These are phyloP conservation scores for Lobosporangium transversale DNA, from an alignment of 192 early-diverging fungal species.

Conservation along the genomic window DNA sequence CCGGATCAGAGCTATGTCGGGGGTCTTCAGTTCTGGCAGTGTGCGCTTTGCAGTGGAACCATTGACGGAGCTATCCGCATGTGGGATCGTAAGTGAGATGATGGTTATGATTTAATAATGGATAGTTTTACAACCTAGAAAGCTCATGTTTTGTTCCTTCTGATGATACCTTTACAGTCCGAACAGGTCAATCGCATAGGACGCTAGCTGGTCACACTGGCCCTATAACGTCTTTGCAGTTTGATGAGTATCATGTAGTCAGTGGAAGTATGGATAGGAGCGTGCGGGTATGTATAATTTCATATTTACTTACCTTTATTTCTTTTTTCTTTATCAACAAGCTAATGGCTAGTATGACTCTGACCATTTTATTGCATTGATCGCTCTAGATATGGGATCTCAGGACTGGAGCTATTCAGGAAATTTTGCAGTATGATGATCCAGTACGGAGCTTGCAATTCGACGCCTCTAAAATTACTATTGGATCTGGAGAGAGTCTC, in stretches of 20 bases:
- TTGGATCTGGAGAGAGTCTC: slow-evolving; percentile 59
- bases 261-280: slow-evolving; percentile 78
- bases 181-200: slow-evolving; percentile 78
- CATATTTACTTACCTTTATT: background rate
- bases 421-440: slow-evolving; percentile 63
- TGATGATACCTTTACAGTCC: slow-evolving; percentile 55
- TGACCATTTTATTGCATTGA: background rate
- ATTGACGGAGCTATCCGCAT: slow-evolving; percentile 78
- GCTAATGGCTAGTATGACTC: background rate
- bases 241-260: slow-evolving; percentile 76
- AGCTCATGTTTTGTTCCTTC: too few relatives aligned
- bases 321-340: background rate
- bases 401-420: slow-evolving; percentile 71
- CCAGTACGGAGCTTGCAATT: slow-evolving; percentile 63
- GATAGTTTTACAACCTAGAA: background rate
- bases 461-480: slow-evolving; percentile 66
- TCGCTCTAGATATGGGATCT: slow-evolving; percentile 77
- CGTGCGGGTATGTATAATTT: slow-evolving; percentile 57
- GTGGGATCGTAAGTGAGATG: slow-evolving; percentile 72
- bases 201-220: slow-evolving; percentile 72
- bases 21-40: slow-evolving; percentile 78
- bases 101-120: background rate
- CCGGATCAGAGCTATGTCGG: slow-evolving; percentile 67
- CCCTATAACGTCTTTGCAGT: slow-evolving; percentile 68
- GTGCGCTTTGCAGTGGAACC: slow-evolving; percentile 80